A percentile compares a stretch with the other conserved stretches of the same genome.
These are phyloP conservation scores for Phialemoniopsis sp. DNA, from an alignment of 2,329 filamentous ascomycete species.

Conservation along the genomic window DNA sequence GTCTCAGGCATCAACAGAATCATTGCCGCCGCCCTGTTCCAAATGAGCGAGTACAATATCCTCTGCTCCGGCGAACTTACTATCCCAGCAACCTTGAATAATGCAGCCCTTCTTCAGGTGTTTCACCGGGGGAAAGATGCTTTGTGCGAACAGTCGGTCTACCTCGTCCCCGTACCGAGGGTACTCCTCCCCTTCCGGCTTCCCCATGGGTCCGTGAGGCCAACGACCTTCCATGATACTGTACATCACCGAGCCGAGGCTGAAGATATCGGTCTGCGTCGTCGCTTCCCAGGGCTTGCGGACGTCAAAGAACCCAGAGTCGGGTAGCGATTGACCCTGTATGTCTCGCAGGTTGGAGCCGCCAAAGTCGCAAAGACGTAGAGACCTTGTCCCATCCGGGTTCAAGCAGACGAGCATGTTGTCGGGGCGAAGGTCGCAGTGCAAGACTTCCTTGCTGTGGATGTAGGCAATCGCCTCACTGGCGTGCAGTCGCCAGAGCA, in stretches of 20 bases:
- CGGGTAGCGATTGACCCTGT: constrained; percentile 6
- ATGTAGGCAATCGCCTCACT: constrained; percentile 2
- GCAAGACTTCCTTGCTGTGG: constrained; percentile 2
- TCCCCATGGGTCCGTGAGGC: too few relatives aligned
- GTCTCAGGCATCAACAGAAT: too few relatives aligned
- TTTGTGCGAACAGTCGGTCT: too few relatives aligned
- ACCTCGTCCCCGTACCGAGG: too few relatives aligned
- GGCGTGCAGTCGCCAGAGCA: neutral
- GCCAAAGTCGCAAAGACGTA: constrained; percentile 3
- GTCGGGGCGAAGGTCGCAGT: constrained; percentile 3
- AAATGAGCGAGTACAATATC: too few relatives aligned
- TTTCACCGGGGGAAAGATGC: too few relatives aligned
- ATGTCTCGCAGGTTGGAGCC: constrained; percentile 1
- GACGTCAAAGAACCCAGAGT: constrained; percentile 12
- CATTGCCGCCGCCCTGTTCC: too few relatives aligned
- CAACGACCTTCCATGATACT: constrained; percentile 15
- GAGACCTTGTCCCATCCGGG: neutral
- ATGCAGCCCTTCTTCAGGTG: too few relatives aligned
- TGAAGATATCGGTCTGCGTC: constrained; percentile 13
- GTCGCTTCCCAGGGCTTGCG: constrained; percentile 8
- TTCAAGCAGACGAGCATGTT: constrained; percentile 2
- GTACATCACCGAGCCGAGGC: constrained; percentile 15
- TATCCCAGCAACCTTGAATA: too few relatives aligned
- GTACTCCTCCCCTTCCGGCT: too few relatives aligned
- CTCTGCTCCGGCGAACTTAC: too few relatives aligned